phyloP scores from a whole-genome alignment of 371 early-diverging fungal species.

The Mortierella polycephala region DNA sequence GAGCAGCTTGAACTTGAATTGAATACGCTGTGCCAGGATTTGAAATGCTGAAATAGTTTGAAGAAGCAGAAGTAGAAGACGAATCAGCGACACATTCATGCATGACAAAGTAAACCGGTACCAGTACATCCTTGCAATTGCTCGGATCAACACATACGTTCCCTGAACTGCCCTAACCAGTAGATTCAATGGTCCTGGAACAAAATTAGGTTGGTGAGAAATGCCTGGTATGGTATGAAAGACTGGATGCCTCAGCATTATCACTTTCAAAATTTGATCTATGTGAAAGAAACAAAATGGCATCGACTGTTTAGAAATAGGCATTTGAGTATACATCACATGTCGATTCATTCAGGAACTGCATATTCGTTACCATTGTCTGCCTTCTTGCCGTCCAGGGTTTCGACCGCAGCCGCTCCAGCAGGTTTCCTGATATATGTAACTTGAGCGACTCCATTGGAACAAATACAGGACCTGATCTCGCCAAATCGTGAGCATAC shows the following conservation, averaged over 20 bases:
- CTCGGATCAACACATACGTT: slow-evolving; percentile 24
- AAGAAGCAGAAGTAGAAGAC: not conserved
- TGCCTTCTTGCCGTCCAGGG: slow-evolving; percentile 46
- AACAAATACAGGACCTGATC: slow-evolving; percentile 41
- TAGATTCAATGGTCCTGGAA: slow-evolving; percentile 39
- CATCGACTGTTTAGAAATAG: not conserved
- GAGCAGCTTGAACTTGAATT: slow-evolving; percentile 34
- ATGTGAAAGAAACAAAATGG: not conserved
- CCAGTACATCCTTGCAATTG: no score
- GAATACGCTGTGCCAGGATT: slow-evolving; percentile 33
- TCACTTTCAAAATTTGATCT: slow-evolving; percentile 47
- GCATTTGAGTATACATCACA: no score
- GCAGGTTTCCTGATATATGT: slow-evolving; percentile 46
- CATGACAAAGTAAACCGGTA: not conserved
- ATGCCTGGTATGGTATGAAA: slow-evolving; percentile 10
- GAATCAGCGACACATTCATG: not conserved
- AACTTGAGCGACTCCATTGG: slow-evolving; percentile 40
- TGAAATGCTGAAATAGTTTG: slow-evolving; percentile 22
- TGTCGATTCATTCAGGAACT: not conserved
- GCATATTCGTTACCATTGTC: slow-evolving; percentile 36
- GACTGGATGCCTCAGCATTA: slow-evolving; percentile 18
- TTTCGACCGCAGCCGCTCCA: slow-evolving; percentile 35
- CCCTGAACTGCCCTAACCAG: slow-evolving; percentile 37
- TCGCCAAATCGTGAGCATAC: slow-evolving; percentile 52
- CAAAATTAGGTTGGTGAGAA: slow-evolving; percentile 24